Percentiles rank a stretch among this genome's conserved stretches.
These are phyloP conservation scores for Nadsonia fulvescens DNA, from an alignment of 805 yeast genomes.

Conservation along the genomic window DNA sequence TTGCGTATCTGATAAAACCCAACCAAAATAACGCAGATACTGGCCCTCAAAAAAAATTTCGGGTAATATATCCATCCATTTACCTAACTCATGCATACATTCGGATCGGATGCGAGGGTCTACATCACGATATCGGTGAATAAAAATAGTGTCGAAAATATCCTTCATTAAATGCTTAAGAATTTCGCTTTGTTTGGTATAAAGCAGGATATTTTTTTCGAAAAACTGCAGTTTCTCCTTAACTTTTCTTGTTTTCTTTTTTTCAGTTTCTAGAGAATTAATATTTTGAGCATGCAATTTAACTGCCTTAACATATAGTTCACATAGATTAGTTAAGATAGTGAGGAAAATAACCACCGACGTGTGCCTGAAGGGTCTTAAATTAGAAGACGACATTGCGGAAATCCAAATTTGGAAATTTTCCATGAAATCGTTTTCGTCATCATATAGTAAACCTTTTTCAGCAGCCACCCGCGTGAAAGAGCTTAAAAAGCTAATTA, in stretches of 20 bases:
- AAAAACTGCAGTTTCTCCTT: too few relatives aligned
- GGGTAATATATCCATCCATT: conserved; percentile 56
- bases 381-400: conserved; percentile 47
- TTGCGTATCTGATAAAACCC: conserved; percentile 63
- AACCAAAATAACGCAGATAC: conserved; percentile 62
- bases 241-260: conserved; percentile 4
- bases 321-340: conserved; percentile 44
- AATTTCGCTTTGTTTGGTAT: conserved; percentile 3
- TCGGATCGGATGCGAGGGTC: conserved; percentile 56
- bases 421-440: conserved; percentile 23
- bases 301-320: conserved; percentile 13
- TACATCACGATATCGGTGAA: conserved; percentile 64
- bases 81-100: conserved; percentile 44
- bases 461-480: conserved; percentile 3
- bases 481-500: conserved; percentile 32
- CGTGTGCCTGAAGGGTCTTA: conserved; percentile 53
- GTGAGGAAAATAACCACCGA: conserved; percentile 41
- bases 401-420: conserved; percentile 57
- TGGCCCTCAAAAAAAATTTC: conserved; percentile 52
- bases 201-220: too few relatives aligned
- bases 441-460: conserved; percentile 6
- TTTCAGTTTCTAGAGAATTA: conserved; percentile 4
- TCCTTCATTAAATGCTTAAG: conserved; percentile 37
- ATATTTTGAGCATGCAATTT: conserved; percentile 7
- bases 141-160: conserved; percentile 45